Evolutionary conservation across 176 grass and related monocot genomes (phyloP), one percentile per base, ranked within the genome.

Genomic region (Puya raimondii): DNA sequence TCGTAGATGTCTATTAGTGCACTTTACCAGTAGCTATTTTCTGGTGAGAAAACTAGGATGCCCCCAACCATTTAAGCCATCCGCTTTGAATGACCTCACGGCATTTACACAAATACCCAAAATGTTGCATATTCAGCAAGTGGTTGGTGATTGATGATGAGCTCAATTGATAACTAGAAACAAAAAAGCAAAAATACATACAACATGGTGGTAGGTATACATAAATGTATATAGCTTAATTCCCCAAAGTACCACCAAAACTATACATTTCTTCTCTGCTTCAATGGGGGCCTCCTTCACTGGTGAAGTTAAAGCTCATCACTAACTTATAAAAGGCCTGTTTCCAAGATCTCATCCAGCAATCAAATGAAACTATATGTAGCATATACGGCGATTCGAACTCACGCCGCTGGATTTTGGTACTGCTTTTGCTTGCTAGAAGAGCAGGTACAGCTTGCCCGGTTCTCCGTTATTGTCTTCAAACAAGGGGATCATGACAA

Each of bases 381-480:
- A 42, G 33, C 33, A 42, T 7, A 7, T 42, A 6, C 33, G 33
- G 33, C 33, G 33, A 21, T 79, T 70, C 49, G 50, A 76, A 47
- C 73, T 65, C 63, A 71, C 68, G 33, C 70, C 77, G 69, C 53
- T 78, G 51, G 49, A 85, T 59, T 72, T 18, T 49, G 79, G 68
- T 65, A 80, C 57, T 87, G 77, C 67, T 89, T 81, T 12, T 88
- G 76, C 86, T 92, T 88, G 80, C 84, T 90, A 49, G 84, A 77
- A 47, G 93, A 74, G 78, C 93, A 97, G 79, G 82, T 90, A 84
- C 93, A 97, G 17, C 29, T 88, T 48, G 82, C 77, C 4, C 84
- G 84, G 84, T 74, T 79, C 16, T 92, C 89, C 27, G 78, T 90
- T 58, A 97, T 50, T 64, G 47, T 79, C 93, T 97, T 85, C 68